Base-by-base conservation (phyloP, 1,284 basidiomycete species). In the Athelia psychrophila region DNA sequence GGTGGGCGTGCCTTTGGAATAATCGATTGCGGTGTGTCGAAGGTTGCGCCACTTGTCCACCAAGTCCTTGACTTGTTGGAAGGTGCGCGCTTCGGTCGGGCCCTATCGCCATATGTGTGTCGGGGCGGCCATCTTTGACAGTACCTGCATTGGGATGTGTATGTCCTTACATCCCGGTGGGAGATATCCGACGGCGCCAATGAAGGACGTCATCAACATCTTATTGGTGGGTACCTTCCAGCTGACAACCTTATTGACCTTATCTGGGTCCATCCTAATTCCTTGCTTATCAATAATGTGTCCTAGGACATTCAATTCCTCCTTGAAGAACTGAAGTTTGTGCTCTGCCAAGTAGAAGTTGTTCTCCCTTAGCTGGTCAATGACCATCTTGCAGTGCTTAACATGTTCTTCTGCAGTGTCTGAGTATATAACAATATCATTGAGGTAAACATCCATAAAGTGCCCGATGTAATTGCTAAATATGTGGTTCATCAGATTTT, bases 401-500 rank as follows among this genome's bases (percentile, higher is more conserved):
- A 42, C 38, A n/a, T 42, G 38, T 6, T 42, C 38, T 22, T 42
- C 38, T 8, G 38, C 8, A 9, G 38, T 42, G 38, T 42, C 38
- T 6, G 38, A 42, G n/a, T 42, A 42, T n/a, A 42, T 42, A 6
- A 18, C n/a, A 9, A 42, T 42, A n/a, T 42, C 38, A n/a, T 42
- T 16, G 6, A 42, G 38, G 20, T 42, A 42, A 6, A 42, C 38
- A 42, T 42, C 38, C 38, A 42, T 42, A 22, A 42, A 42, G 9
- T 18, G n/a, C 5, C 38, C 38, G 5, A 42, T 42, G 20, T 42
- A 42, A 22, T 42, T 16, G n/a, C n/a, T 22, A n/a, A 70, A 71
- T 0, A 71, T 58, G 48, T 64, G 51, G 36, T 63, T 71, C 69
- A 72, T 71, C 0, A 70, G 35, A 15, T 59, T 42, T 53, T 72